Percentiles rank a stretch among this genome's conserved stretches.
Conservation (phyloP, 2,329 filamentous ascomycete genomes). For the Fusarium veterinarium region DNA sequence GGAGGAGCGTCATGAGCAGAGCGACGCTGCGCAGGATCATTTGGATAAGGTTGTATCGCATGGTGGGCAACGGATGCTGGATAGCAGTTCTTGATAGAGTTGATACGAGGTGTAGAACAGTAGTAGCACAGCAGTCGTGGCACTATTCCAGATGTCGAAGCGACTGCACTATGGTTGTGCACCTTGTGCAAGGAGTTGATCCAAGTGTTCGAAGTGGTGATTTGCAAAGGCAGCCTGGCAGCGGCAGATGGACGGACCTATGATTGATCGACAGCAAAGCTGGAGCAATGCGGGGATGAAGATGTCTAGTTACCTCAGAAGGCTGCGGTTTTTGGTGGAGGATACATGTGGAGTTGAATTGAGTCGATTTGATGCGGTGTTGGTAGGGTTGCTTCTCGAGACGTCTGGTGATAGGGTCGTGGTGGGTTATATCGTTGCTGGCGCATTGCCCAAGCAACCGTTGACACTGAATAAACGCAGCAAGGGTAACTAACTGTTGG, state of each 20-base stretch:
- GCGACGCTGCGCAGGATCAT: conserved; percentile 61
- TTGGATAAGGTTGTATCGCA: conserved; percentile 55
- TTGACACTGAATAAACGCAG: conserved; percentile 11
- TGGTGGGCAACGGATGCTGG: conserved; percentile 36
- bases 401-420: conserved; percentile 23
- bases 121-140: neutral
- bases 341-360: conserved; percentile 35
- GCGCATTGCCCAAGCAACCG: conserved; percentile 45
- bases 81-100: conserved; percentile 6
- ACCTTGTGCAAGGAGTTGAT: neutral
- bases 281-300: conserved; percentile 29
- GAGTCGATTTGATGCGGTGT: neutral
- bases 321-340: conserved; percentile 29
- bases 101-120: neutral
- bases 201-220: neutral
- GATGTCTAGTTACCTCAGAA: conserved; percentile 30
- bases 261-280: conserved; percentile 25
- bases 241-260: neutral
- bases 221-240: neutral
- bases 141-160: neutral
- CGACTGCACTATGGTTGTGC: neutral
- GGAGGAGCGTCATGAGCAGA: conserved; percentile 63
- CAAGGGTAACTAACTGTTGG: conserved; percentile 23
- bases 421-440: conserved; percentile 19
- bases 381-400: neutral